Evolutionary conservation across 2,329 filamentous ascomycete genomes (phyloP).

Genomic region (Colletotrichum musae): DNA sequence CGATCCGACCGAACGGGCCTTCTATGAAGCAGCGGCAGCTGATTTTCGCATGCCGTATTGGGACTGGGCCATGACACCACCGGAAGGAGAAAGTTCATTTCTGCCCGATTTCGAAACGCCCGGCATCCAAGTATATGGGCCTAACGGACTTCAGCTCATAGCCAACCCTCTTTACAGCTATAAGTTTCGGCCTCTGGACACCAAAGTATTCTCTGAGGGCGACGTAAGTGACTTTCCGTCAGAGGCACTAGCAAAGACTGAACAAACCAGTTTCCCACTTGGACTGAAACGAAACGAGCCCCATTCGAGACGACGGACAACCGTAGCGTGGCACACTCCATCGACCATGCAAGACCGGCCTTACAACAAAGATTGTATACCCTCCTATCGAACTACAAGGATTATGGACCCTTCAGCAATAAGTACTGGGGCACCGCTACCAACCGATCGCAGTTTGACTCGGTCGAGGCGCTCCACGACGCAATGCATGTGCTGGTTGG

Average conservation of each 20-base stretch:
- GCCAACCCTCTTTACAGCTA: constrained; percentile 75
- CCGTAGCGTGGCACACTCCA: constrained; percentile 64
- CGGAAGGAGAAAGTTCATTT: constrained; percentile 63
- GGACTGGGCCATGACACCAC: constrained; percentile 69
- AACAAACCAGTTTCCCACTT: constrained; percentile 66
- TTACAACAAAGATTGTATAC: constrained; percentile 77
- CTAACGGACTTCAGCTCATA: constrained; percentile 69
- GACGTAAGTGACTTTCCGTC: constrained; percentile 65
- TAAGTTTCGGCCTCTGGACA: constrained; percentile 71
- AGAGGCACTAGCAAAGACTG: background rate
- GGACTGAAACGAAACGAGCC: constrained; percentile 64
- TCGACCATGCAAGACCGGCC: constrained; percentile 64
- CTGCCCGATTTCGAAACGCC: constrained; percentile 62
- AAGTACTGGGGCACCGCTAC: constrained; percentile 71
- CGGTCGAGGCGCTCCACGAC: constrained; percentile 76
- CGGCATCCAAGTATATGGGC: constrained; percentile 67
- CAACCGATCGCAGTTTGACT: constrained; percentile 69
- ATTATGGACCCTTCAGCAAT: constrained; percentile 79
- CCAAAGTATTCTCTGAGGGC: constrained; percentile 69
- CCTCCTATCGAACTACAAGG: constrained; percentile 76
- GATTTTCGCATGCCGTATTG: constrained; percentile 72
- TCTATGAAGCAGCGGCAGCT: constrained; percentile 66
- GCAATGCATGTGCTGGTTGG: constrained; percentile 73
- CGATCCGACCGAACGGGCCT: constrained; percentile 58
- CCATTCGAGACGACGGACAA: constrained; percentile 66